Conservation (phyloP, 2,329 filamentous ascomycete genomes). For the Diaporthe ilicicola region DNA sequence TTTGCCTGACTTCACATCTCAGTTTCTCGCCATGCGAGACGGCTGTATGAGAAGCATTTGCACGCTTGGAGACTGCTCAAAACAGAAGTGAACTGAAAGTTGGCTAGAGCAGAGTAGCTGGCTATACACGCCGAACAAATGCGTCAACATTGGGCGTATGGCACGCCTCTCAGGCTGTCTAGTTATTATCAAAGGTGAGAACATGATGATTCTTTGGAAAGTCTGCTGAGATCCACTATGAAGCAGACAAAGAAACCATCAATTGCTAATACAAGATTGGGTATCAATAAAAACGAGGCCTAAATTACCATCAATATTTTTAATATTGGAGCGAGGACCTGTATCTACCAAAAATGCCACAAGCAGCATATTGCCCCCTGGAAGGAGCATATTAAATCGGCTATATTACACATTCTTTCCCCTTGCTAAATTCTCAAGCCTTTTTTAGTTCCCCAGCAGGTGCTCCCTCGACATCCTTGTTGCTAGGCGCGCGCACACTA, state of each 20-base stretch:
- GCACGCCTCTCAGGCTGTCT: too few species aligned
- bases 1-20: too few species aligned
- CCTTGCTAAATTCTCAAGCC: background rate
- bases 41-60: too few species aligned
- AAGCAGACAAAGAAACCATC: too few species aligned
- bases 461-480: background rate
- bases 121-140: too few species aligned
- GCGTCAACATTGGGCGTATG: too few species aligned
- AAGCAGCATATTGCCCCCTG: background rate
- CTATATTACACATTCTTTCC: background rate
- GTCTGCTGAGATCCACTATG: background rate
- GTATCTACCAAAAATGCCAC: conserved; percentile 7
- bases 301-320: background rate
- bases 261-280: background rate
- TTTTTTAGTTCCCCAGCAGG: conserved; percentile 10
- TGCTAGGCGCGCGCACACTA: conserved; percentile 1
- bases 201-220: background rate
- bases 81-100: too few species aligned
- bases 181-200: too few species aligned
- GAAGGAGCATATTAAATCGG: background rate
- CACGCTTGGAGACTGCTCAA: too few species aligned
- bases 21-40: too few species aligned
- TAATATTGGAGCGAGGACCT: conserved; percentile 12
- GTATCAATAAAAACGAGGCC: background rate
- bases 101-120: too few species aligned